Evolutionary conservation across 1,284 basidiomycete genomes (phyloP).

Genomic region (Boletus albobrunnescens): DNA sequence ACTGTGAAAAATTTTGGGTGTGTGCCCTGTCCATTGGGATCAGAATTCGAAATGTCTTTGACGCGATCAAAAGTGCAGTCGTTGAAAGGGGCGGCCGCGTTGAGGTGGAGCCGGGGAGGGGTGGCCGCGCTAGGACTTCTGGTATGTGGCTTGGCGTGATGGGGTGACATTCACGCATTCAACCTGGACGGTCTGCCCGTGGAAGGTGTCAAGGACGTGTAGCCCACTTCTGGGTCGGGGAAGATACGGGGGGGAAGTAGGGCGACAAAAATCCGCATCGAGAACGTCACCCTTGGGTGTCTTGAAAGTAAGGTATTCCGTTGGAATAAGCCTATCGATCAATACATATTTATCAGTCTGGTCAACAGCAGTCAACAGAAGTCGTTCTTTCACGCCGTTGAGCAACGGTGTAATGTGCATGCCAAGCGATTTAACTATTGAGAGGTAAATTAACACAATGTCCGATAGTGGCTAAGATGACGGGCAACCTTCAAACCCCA

Average conservation of each 20-base stretch:
- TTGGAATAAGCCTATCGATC: constrained; percentile 9
- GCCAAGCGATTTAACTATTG: constrained; percentile 22
- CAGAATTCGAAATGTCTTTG: constrained; percentile 14
- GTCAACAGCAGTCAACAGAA: constrained; percentile 22
- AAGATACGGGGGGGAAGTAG: neutral
- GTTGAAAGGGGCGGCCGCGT: constrained; percentile 8
- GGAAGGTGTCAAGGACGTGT: neutral
- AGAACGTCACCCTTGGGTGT: neutral
- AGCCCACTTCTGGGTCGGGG: neutral
- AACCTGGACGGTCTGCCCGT: neutral
- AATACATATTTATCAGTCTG: constrained; percentile 19
- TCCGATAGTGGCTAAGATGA: constrained; percentile 13
- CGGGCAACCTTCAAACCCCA: constrained; percentile 9
- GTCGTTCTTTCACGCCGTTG: constrained; percentile 14
- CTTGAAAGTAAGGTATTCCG: neutral
- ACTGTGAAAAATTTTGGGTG: constrained; percentile 11
- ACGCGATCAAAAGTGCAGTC: constrained; percentile 18
- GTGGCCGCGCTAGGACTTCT: constrained; percentile 2
- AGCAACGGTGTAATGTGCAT: constrained; percentile 6
- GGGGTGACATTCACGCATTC: neutral
- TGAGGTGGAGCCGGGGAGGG: constrained; percentile 12
- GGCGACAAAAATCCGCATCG: neutral
- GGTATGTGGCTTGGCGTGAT: constrained; percentile 6
- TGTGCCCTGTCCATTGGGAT: neutral
- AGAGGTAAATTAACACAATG: constrained; percentile 26